Evolutionary conservation across 1,139 yeast genomes (phyloP).

Genomic region (Saccharomyces hybrid): DNA sequence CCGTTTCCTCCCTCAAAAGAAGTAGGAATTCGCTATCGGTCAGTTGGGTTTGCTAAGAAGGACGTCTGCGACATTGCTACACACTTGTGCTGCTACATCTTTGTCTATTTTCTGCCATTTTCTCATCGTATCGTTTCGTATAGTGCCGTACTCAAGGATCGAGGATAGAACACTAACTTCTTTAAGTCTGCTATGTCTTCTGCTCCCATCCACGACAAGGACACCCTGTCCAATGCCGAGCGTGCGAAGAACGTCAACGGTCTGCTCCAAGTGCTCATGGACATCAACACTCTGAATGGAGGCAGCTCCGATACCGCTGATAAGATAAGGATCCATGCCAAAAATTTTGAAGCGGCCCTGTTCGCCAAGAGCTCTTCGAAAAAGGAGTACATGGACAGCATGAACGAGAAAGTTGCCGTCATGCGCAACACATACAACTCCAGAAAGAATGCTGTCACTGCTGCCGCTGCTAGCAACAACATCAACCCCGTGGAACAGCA

Average conservation of each 20-base stretch:
- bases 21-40: neutral
- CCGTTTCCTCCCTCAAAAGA: neutral
- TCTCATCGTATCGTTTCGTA: neutral
- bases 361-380: constrained; percentile 31
- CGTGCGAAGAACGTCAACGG: constrained; percentile 31
- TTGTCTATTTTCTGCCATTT: neutral
- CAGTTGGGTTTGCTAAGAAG: neutral
- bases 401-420: constrained; percentile 31
- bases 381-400: constrained; percentile 31
- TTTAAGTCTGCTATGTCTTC: constrained; percentile 5
- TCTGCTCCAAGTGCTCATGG: constrained; percentile 30
- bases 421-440: constrained; percentile 30
- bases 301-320: constrained; percentile 30
- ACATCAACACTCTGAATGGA: constrained; percentile 31
- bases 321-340: constrained; percentile 32
- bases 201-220: constrained; percentile 24
- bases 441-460: constrained; percentile 18
- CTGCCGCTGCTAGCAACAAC: constrained; percentile 11
- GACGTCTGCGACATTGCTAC: neutral
- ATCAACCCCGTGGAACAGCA: constrained; percentile 3
- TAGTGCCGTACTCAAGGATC: constrained; percentile 1
- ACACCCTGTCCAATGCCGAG: constrained; percentile 28
- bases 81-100: neutral
- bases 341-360: constrained; percentile 32
- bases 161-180: neutral